Percentiles rank a stretch among this genome's conserved stretches.
These are phyloP conservation scores for Ensete ventricosum DNA, from an alignment of 176 grass and related monocot genomes.

Conservation along the genomic window DNA sequence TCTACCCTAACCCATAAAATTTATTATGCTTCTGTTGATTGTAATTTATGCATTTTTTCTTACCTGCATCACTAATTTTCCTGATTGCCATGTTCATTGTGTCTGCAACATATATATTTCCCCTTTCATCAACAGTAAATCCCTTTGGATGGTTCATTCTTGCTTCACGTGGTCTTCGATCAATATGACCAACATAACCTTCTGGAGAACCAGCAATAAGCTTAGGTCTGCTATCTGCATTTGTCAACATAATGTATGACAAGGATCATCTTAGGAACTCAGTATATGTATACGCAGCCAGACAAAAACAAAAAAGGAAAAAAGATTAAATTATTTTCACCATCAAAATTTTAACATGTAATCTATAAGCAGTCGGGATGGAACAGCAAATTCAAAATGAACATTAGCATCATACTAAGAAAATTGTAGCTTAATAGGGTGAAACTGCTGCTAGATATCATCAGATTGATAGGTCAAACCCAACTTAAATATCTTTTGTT, in stretches of 20 bases:
- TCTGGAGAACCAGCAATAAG: slow-evolving; percentile 81
- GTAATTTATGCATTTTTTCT: not conserved
- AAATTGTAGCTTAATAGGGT: too few species aligned
- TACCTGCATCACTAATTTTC: slow-evolving; percentile 3
- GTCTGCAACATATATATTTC: not conserved
- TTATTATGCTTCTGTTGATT: not conserved
- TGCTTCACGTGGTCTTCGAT: slow-evolving; percentile 69
- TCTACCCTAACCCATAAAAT: not conserved
- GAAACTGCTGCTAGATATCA: too few species aligned
- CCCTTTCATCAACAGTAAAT: not conserved
- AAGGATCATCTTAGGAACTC: not conserved
- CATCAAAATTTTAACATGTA: too few species aligned
- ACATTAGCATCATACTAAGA: too few species aligned
- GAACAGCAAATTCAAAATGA: too few species aligned
- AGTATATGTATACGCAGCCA: not conserved
- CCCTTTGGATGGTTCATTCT: slow-evolving; percentile 58
- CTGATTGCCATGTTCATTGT: not conserved
- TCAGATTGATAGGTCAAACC: too few species aligned
- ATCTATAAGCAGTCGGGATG: too few species aligned
- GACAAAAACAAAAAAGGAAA: too few species aligned
- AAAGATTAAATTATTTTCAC: too few species aligned
- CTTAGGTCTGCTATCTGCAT: slow-evolving; percentile 87
- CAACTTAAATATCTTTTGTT: too few species aligned
- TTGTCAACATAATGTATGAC: not conserved
- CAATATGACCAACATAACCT: slow-evolving; percentile 82